Base-by-base conservation (phyloP, 805 yeast species). In the Candida takata region DNA sequence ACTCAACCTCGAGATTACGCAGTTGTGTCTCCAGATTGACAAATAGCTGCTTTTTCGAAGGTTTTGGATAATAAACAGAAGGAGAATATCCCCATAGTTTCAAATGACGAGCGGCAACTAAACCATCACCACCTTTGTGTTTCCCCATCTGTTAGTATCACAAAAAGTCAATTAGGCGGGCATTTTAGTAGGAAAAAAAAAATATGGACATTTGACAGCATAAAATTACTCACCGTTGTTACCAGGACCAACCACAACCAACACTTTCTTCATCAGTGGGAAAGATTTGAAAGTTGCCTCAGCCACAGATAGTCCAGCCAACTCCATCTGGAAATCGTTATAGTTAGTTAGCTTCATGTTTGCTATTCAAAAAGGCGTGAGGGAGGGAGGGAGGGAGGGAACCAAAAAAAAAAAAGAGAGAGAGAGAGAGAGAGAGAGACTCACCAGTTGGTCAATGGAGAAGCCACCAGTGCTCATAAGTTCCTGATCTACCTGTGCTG, bases 291-390 rank as follows among this genome's bases (percentile, higher is more conserved):
- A 77, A 3, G 88, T 71, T 1, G 95, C 84, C 50, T 86, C 84
- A 5, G 98, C 97, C 8, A 90, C 97, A 2, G 96, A 77, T 20
- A 88, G 68, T 0, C 98, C 98, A 0, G 98, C 98, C 29, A 92
- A 67, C 60, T 92, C 98, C 98, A 92, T 92, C 62, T 70, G 9
- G n/a, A n/a, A n/a, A n/a, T n/a, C n/a, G n/a, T n/a, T n/a, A n/a
- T n/a, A n/a, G n/a, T n/a, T n/a, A n/a, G n/a, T n/a, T n/a, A n/a
- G n/a, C n/a, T n/a, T n/a, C n/a, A n/a, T n/a, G n/a, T n/a, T n/a
- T n/a, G n/a, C n/a, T n/a, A n/a, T n/a, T n/a, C n/a, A n/a, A n/a
- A n/a, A n/a, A n/a, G n/a, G n/a, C n/a, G n/a, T n/a, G n/a, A n/a
- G n/a, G n/a, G n/a, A n/a, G n/a, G n/a, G n/a, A n/a, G n/a, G n/a